Evolutionary conservation across 805 yeast species (phyloP).

Genomic region (Saccharomycopsis sp.): DNA sequence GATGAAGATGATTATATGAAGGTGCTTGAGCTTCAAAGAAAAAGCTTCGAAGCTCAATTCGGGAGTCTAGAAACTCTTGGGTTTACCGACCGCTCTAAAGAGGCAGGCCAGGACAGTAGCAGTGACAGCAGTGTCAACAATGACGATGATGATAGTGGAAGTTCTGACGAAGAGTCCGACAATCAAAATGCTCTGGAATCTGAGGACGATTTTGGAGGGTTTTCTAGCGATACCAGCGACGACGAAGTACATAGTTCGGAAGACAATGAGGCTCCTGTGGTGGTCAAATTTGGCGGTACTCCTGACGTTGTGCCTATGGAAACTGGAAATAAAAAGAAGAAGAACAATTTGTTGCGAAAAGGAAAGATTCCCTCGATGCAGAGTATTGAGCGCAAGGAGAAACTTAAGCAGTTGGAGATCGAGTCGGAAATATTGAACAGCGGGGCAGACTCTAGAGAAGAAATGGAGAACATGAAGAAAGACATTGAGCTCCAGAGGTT

Average conservation of each 20-base stretch:
- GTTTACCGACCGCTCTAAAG: conserved; percentile 39
- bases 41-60: conserved; percentile 58
- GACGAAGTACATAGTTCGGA: conserved; percentile 22
- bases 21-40: conserved; percentile 46
- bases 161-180: conserved; percentile 5
- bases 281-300: conserved; percentile 25
- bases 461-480: conserved; percentile 52
- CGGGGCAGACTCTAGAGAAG: conserved; percentile 31
- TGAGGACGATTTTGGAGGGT: conserved; percentile 24
- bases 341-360: conserved; percentile 31
- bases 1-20: conserved; percentile 5
- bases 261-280: conserved; percentile 34
- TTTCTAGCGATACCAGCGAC: conserved; percentile 26
- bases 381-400: conserved; percentile 29
- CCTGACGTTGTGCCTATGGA: background rate
- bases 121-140: background rate
- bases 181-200: conserved; percentile 8
- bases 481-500: conserved; percentile 70
- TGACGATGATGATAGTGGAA: conserved; percentile 6
- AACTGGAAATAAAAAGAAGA: conserved; percentile 39
- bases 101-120: background rate
- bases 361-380: conserved; percentile 53
- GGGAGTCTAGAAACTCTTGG: conserved; percentile 53
- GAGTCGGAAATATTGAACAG: conserved; percentile 24
- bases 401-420: conserved; percentile 29